These are phyloP conservation scores for Bipolaris victoriae DNA, from an alignment of 2,329 filamentous ascomycete genomes.

Conservation along the genomic window DNA sequence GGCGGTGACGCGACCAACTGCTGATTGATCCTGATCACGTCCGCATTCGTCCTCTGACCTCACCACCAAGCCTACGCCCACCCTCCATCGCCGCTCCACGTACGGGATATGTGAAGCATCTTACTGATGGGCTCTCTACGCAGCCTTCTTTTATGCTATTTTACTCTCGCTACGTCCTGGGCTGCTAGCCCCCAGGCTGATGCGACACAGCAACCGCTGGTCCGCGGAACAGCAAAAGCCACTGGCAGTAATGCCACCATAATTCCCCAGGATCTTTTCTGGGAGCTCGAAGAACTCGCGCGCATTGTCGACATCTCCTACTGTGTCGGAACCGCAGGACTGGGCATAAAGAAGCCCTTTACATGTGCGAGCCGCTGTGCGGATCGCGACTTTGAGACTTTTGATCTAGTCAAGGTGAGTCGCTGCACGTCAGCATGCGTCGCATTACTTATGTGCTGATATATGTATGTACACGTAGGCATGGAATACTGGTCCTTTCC, in stretches of 20 bases:
- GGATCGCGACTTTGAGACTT: conserved; percentile 78
- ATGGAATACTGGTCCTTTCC: conserved; percentile 86
- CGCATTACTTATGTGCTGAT: conserved; percentile 12
- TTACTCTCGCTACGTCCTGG: conserved; percentile 24
- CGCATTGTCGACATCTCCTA: conserved; percentile 93
- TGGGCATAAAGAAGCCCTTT: conserved; percentile 85
- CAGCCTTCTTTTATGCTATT: conserved; percentile 29
- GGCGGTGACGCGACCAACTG: conserved; percentile 13
- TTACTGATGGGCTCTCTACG: conserved; percentile 29
- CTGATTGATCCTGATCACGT: conserved; percentile 1
- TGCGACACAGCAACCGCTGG: conserved; percentile 36
- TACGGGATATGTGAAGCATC: conserved; percentile 39
- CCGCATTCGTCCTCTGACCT: conserved; percentile 27
- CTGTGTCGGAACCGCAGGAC: conserved; percentile 83
- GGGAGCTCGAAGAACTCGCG: conserved; percentile 83
- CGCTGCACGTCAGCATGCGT: not conserved
- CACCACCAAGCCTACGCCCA: conserved; percentile 15
- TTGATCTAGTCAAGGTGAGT: conserved; percentile 72
- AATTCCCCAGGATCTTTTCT: conserved; percentile 71
- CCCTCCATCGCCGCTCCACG: conserved; percentile 1
- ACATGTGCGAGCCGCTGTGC: conserved; percentile 81
- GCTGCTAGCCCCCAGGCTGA: conserved; percentile 16
- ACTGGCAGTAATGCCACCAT: conserved; percentile 41
- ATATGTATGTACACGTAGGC: conserved; percentile 60
- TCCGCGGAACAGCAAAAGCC: conserved; percentile 19